Base-by-base conservation (phyloP, 345 rosid species). In the Carallia brachiata region DNA sequence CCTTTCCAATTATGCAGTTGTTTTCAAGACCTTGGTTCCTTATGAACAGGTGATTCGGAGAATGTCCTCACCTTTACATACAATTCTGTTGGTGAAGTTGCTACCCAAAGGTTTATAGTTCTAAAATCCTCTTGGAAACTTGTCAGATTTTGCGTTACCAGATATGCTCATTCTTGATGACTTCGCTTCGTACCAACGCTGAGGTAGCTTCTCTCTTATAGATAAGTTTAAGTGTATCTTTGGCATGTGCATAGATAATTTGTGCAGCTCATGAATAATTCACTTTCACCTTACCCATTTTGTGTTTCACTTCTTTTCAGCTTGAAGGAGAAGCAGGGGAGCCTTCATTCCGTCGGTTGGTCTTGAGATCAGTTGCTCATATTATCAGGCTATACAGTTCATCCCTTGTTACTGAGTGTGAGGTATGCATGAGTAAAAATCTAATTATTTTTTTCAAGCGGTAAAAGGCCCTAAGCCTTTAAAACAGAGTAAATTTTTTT, bases 161-260 rank as follows among this genome's bases (percentile, higher is more conserved):
- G 81, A 92, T 95, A 57, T 95, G 97, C 78, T 95, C 99, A 59
- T 95, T 92, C 78, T 84, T 95, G 79, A 95, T 95, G 97, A 92
- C 97, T 69, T 95, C 97, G 57, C 92, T 91, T 66, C 97, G 97
- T 61, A 90, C 93, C 67, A 92, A 91, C 82, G 73, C 85, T 36
- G 99, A 95, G 98, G 98, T 91, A 77, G 70, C 63, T 70, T 68
- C 71, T 74, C 36, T 54, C 40, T 60, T 52, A 18, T 18, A 66
- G 18, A 55, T 36, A 39, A 73, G 16, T 30, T 3, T 37, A 23
- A 48, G 53, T 60, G 3, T 17, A 36, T 15, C 18, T 62, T 39
- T 56, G 23, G 30, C 40, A 56, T 5, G 0, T 58, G 9, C 48
- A 34, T 36, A 23, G 44, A 40, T 48, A 12, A 60, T 48, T 34